Evolutionary conservation across 345 rosid species (phyloP).

Genomic region (Leavenworthia alabamica): DNA sequence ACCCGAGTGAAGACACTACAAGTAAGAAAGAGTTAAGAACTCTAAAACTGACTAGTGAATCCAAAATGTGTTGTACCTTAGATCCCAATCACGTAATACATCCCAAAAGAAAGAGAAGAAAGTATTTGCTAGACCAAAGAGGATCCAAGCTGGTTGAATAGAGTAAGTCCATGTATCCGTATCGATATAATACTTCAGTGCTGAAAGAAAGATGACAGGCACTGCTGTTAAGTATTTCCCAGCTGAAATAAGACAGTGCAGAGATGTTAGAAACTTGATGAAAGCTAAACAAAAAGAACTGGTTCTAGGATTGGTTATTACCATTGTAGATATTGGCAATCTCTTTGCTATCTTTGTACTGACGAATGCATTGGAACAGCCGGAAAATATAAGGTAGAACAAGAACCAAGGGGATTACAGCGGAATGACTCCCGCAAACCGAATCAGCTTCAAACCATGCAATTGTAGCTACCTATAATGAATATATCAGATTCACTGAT

Average conservation of each 20-base stretch:
- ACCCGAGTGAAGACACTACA: conserved; percentile 77
- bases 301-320: conserved; percentile 17
- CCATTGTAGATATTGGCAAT: conserved; percentile 75
- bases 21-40: neutral
- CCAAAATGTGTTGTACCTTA: conserved; percentile 49
- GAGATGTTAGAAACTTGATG: neutral
- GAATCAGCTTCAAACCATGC: conserved; percentile 99
- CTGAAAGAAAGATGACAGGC: conserved; percentile 91
- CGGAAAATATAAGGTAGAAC: conserved; percentile 89
- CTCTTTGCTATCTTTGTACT: conserved; percentile 81
- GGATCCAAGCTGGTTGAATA: conserved; percentile 89
- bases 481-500: conserved; percentile 23
- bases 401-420: conserved; percentile 87
- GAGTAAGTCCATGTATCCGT: conserved; percentile 71
- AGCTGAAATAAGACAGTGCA: conserved; percentile 49
- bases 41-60: neutral
- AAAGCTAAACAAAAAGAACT: neutral
- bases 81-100: conserved; percentile 88
- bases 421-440: conserved; percentile 89
- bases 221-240: conserved; percentile 83
- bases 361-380: conserved; percentile 86
- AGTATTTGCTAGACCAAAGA: conserved; percentile 70
- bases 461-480: conserved; percentile 78
- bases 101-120: conserved; percentile 96
- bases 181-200: conserved; percentile 80